A percentile compares a stretch with the other conserved stretches of the same genome.
Conservation (phyloP, 352 stramenopile species). For the Blastocystis hominis region DNA sequence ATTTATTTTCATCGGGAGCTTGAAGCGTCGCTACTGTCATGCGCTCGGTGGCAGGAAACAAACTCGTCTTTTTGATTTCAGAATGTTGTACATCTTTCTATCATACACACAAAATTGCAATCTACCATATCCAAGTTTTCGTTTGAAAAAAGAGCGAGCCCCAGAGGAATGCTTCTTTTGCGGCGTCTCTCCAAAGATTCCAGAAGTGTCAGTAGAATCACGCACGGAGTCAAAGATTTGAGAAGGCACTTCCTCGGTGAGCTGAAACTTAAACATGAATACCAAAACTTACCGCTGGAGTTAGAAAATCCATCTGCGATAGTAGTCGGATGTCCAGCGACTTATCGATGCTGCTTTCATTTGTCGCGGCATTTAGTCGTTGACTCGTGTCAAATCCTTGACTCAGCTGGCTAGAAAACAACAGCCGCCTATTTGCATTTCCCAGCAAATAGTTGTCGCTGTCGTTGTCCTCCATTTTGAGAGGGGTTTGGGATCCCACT, state of each 20-base stretch:
- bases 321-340: slow-evolving; percentile 42
- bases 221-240: slow-evolving; percentile 8
- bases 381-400: slow-evolving; percentile 17
- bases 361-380: not conserved
- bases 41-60: not conserved
- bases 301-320: slow-evolving; percentile 46
- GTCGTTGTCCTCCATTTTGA: slow-evolving; percentile 40
- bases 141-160: slow-evolving; percentile 30
- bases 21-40: slow-evolving; percentile 3
- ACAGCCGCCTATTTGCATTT: not conserved
- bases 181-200: slow-evolving; percentile 32
- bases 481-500: slow-evolving; percentile 5
- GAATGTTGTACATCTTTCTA: not conserved
- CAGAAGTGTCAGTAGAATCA: slow-evolving; percentile 28
- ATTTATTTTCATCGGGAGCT: not conserved
- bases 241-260: slow-evolving; percentile 14
- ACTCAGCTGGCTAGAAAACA: slow-evolving; percentile 35
- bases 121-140: slow-evolving; percentile 23
- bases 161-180: not conserved
- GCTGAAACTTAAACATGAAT: not conserved
- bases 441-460: not conserved
- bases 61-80: not conserved
- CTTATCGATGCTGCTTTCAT: slow-evolving; percentile 40
- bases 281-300: not conserved
- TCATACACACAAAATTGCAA: not conserved